Percentiles rank a stretch among this genome's conserved stretches.
phyloP scores from a whole-genome alignment of 805 yeast genomes.

The Saturnispora sanitii region DNA sequence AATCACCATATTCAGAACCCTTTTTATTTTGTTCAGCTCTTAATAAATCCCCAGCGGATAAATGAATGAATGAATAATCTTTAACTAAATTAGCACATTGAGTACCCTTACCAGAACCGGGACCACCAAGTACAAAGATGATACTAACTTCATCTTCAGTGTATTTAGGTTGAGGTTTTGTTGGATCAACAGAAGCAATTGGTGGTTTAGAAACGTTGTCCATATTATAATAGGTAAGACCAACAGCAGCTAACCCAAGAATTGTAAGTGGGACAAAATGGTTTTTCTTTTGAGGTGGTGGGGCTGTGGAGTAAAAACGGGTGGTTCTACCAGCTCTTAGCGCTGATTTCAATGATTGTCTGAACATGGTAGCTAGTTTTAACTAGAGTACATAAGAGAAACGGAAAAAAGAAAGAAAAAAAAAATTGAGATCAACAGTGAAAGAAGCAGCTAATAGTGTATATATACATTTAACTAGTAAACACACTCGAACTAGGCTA shows the following conservation, averaged over 20 bases:
- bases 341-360: neutral
- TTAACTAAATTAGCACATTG: conserved; percentile 81
- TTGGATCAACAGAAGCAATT: conserved; percentile 26
- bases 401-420: neutral
- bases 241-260: conserved; percentile 25
- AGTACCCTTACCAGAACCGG: conserved; percentile 97
- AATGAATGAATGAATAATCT: conserved; percentile 74
- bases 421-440: too few species aligned
- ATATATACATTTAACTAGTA: too few species aligned
- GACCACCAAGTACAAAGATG: conserved; percentile 90
- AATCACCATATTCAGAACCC: conserved; percentile 75
- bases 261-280: conserved; percentile 21
- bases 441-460: too few species aligned
- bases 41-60: conserved; percentile 93
- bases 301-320: conserved; percentile 3
- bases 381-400: neutral
- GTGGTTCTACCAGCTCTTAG: neutral
- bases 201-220: conserved; percentile 25
- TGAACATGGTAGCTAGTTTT: neutral
- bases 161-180: conserved; percentile 14
- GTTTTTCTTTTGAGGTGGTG: conserved; percentile 7
- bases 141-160: conserved; percentile 43
- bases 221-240: conserved; percentile 26
- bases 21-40: conserved; percentile 83
- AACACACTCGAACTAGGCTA: too few species aligned